Conservation (phyloP, 2,329 filamentous ascomycete species). For the Neonectria hederae region DNA sequence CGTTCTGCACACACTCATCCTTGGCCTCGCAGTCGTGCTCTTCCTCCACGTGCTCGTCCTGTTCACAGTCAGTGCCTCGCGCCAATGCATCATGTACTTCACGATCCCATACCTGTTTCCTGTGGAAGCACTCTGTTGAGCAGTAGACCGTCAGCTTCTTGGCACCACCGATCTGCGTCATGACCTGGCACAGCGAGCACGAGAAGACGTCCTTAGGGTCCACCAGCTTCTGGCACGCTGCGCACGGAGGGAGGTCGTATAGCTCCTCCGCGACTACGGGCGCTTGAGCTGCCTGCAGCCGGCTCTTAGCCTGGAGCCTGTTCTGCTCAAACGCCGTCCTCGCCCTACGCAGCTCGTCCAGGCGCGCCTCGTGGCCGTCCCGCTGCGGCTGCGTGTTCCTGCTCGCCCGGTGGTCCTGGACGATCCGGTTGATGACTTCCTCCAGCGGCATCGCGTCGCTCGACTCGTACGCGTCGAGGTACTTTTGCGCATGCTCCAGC, state of each 20-base stretch:
- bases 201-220: slow-evolving; percentile 50
- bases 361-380: slow-evolving; percentile 49
- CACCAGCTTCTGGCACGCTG: slow-evolving; percentile 49
- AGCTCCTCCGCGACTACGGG: slow-evolving; percentile 45
- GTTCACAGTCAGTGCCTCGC: slow-evolving; percentile 35
- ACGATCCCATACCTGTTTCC: slow-evolving; percentile 53
- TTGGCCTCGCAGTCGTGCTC: slow-evolving; percentile 55
- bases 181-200: slow-evolving; percentile 58
- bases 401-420: slow-evolving; percentile 44
- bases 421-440: slow-evolving; percentile 48
- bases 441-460: slow-evolving; percentile 44
- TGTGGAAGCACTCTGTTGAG: slow-evolving; percentile 53
- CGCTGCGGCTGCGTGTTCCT: slow-evolving; percentile 48
- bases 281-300: slow-evolving; percentile 43
- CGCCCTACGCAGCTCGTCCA: slow-evolving; percentile 59
- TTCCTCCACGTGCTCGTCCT: slow-evolving; percentile 52
- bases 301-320: slow-evolving; percentile 51
- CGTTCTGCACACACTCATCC: slow-evolving; percentile 51
- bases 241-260: slow-evolving; percentile 52
- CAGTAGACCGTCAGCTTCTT: slow-evolving; percentile 55
- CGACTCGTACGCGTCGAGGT: slow-evolving; percentile 50
- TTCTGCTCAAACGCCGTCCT: slow-evolving; percentile 60
- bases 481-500: slow-evolving; percentile 48
- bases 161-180: slow-evolving; percentile 49
- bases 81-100: neutral